Percentiles rank a stretch among this genome's conserved stretches.
Conservation (phyloP, 305 asterid genomes). For the Salvia sclarea region DNA sequence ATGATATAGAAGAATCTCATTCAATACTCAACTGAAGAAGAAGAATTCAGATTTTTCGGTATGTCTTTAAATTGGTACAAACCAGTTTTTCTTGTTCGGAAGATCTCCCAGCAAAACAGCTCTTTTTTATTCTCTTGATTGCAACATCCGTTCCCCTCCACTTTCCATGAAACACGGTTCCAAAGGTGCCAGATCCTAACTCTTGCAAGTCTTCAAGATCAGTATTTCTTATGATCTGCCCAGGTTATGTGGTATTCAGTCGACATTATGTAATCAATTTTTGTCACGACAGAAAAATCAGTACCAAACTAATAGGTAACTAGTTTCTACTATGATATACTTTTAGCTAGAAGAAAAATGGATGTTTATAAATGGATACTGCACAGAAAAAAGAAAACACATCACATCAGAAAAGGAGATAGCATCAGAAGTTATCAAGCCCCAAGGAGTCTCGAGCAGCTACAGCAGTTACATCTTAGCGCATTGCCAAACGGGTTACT, state of each 20-base stretch:
- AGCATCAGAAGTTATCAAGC: background rate
- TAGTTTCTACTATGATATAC: background rate
- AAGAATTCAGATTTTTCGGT: background rate
- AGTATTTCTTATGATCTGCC: conserved; percentile 71
- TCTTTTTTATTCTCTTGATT: conserved; percentile 82
- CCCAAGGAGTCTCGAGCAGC: background rate
- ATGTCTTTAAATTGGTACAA: conserved; percentile 32
- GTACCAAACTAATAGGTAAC: background rate
- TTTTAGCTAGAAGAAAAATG: background rate
- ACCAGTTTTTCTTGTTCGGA: conserved; percentile 89
- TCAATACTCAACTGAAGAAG: background rate
- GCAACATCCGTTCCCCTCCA: conserved; percentile 99
- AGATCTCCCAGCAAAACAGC: conserved; percentile 79
- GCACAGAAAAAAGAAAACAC: background rate
- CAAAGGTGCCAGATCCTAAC: conserved; percentile 92
- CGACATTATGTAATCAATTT: background rate
- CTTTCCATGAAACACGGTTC: conserved; percentile 88
- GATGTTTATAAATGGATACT: background rate
- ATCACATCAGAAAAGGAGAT: background rate
- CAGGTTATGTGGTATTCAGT: conserved; percentile 25
- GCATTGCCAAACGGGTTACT: background rate
- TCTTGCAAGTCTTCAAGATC: conserved; percentile 90
- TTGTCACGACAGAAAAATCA: background rate
- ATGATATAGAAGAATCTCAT: conserved; percentile 4
- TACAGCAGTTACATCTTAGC: background rate